These are phyloP conservation scores for Erysimum pusillum DNA, from an alignment of 441 rosid species.

Conservation along the genomic window DNA sequence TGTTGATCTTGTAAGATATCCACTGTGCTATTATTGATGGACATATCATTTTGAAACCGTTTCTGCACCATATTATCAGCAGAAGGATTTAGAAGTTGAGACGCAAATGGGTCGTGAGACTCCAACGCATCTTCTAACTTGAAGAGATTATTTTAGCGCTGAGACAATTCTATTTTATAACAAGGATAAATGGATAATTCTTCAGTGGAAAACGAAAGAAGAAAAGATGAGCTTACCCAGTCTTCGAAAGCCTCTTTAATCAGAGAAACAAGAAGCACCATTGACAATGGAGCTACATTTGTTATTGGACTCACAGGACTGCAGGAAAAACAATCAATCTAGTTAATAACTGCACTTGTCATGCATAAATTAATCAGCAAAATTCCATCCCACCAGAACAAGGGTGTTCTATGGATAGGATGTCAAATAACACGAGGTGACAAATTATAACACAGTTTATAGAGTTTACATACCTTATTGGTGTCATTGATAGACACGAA, in stretches of 20 bases:
- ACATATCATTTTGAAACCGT: slow-evolving; percentile 97
- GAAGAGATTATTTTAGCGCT: slow-evolving; percentile 14
- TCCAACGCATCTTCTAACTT: slow-evolving; percentile 5
- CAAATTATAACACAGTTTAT: background rate
- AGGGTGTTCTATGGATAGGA: background rate
- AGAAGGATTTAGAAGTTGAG: slow-evolving; percentile 32
- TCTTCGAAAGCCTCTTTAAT: slow-evolving; percentile 99
- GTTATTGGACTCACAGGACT: slow-evolving; percentile 99
- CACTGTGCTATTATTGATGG: slow-evolving; percentile 78
- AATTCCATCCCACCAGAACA: slow-evolving; percentile 12
- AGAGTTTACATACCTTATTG: slow-evolving; percentile 75
- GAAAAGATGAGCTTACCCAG: slow-evolving; percentile 69
- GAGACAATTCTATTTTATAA: background rate
- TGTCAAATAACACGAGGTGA: slow-evolving; percentile 11
- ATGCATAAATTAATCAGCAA: slow-evolving; percentile 17
- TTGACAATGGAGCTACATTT: slow-evolving; percentile 84
- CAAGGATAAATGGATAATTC: slow-evolving; percentile 11
- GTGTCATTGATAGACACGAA: slow-evolving; percentile 91
- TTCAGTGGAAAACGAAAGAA: background rate
- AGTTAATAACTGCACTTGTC: slow-evolving; percentile 6
- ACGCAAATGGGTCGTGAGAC: slow-evolving; percentile 29
- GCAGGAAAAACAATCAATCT: slow-evolving; percentile 50
- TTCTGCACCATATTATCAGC: slow-evolving; percentile 67
- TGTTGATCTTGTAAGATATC: slow-evolving; percentile 88
- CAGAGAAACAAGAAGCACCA: slow-evolving; percentile 99